phyloP scores from a whole-genome alignment of 2,329 filamentous ascomycete species.

The Pseudocercospora musae region DNA sequence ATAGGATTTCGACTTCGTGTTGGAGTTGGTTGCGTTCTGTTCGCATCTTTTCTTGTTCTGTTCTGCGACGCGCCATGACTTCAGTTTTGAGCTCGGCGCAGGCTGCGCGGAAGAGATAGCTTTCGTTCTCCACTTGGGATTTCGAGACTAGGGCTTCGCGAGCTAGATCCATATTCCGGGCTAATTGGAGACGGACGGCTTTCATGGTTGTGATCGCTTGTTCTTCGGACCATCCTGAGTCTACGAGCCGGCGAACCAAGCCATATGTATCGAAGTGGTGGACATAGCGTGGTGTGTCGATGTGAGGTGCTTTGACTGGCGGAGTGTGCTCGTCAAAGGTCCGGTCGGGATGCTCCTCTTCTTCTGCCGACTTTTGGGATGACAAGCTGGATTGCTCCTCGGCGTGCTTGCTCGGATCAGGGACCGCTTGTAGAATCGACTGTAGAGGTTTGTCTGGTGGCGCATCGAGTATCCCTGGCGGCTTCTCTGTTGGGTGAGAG shows the following conservation, averaged over 20 bases:
- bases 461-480: slow-evolving; percentile 11
- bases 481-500: slow-evolving; percentile 4
- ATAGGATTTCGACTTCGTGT: slow-evolving; percentile 91
- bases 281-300: slow-evolving; percentile 73
- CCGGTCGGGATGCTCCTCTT: slow-evolving; percentile 29
- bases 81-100: slow-evolving; percentile 90
- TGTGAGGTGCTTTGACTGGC: slow-evolving; percentile 53
- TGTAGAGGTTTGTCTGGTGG: slow-evolving; percentile 27
- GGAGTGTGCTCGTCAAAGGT: slow-evolving; percentile 46
- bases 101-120: slow-evolving; percentile 89
- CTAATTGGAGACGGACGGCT: slow-evolving; percentile 73
- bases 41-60: slow-evolving; percentile 75
- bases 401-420: slow-evolving; percentile 25
- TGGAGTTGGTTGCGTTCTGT: slow-evolving; percentile 82
- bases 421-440: slow-evolving; percentile 30
- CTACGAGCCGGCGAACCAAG: slow-evolving; percentile 74
- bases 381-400: slow-evolving; percentile 18
- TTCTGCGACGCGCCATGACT: slow-evolving; percentile 71
- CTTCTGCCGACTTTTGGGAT: slow-evolving; percentile 6
- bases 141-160: slow-evolving; percentile 80
- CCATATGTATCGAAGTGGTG: slow-evolving; percentile 97
- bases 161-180: slow-evolving; percentile 76
- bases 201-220: slow-evolving; percentile 92
- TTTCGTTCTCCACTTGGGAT: slow-evolving; percentile 88
- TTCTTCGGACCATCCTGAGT: slow-evolving; percentile 65